Conservation (phyloP, 2,329 filamentous ascomycete genomes). For the Kalaharituber pfeilii region DNA sequence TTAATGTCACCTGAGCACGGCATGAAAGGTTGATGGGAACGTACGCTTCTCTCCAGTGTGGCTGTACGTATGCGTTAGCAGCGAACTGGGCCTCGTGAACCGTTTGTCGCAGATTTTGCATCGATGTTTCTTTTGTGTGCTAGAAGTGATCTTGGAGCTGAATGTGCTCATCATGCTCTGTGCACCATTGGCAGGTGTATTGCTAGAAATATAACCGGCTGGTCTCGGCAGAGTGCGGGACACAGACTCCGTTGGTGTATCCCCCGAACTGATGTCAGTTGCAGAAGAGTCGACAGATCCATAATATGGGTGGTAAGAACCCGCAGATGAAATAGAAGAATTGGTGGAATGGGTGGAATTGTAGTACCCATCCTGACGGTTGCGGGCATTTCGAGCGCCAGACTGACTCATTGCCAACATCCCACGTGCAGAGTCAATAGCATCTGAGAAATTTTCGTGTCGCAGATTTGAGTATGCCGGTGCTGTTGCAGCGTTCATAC, state of each 20-base stretch:
- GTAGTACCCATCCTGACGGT: slow-evolving; percentile 49
- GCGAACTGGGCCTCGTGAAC: slow-evolving; percentile 81
- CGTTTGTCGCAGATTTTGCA: slow-evolving; percentile 98
- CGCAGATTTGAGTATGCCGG: neutral
- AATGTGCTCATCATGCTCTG: slow-evolving; percentile 79
- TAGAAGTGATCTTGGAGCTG: slow-evolving; percentile 87
- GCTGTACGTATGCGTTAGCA: slow-evolving; percentile 97
- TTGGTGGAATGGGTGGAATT: slow-evolving; percentile 67
- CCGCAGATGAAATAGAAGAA: slow-evolving; percentile 73
- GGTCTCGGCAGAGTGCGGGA: slow-evolving; percentile 1
- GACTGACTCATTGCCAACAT: slow-evolving; percentile 96
- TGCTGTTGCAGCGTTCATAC: slow-evolving; percentile 27
- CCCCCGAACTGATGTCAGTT: slow-evolving; percentile 1
- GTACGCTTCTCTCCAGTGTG: slow-evolving; percentile 96
- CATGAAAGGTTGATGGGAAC: slow-evolving; percentile 28
- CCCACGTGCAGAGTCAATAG: slow-evolving; percentile 77
- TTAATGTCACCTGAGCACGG: slow-evolving; percentile 4
- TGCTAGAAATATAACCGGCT: neutral
- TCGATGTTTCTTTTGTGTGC: slow-evolving; percentile 98
- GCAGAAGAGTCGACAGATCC: slow-evolving; percentile 57
- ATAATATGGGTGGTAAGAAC: slow-evolving; percentile 69
- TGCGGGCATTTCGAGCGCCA: slow-evolving; percentile 79
- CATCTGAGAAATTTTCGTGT: slow-evolving; percentile 58
- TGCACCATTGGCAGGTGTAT: neutral
- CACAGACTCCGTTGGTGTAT: neutral